Evolutionary conservation across 345 rosid species (phyloP), one percentile per base, ranked within the genome.

Genomic region (Boechera stricta): DNA sequence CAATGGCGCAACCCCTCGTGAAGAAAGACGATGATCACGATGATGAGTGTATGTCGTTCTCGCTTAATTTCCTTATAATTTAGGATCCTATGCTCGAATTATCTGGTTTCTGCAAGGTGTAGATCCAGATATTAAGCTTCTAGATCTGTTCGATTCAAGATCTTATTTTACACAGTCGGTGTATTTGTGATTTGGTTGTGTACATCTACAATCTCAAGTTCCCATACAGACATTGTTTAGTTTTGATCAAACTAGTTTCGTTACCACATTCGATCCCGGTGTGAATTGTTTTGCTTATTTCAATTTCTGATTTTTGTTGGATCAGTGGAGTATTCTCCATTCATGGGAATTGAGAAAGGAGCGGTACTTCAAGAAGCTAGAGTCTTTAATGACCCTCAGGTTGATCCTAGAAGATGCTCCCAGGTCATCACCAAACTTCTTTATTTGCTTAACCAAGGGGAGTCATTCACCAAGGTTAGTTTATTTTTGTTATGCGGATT

Each of bases 1-100:
- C 85, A 53, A 96, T 96, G 99, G 98, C 99, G 64, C 98, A 96
- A 77, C 97, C 99, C 45, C 81, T 85, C 69, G 86, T 90, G 73
- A 96, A 96, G 91, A 96, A 96, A 79, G 97, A 96, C 77, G 99
- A 96, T 67, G 99, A 96, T 82, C 95, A 85, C 72, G 99, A 96
- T 83, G 99, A 96, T 63, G 99, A 96, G 87, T 90, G 99, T 96
- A 67, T 76, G 72, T 77, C 0, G 3, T 12, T 4, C 38, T 70
- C 61, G 3, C 35, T 16, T 41, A 13, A 12, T 55, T 44, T 39
- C 9, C 41, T 57, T 26, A 4, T 52, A 44, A 24, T 15, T 62
- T 41, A 12, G 18, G 63, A 26, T 69, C 56, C 33, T 4, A 48
- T 76, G 2, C 29, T 31, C 35, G 32, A 73, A 24, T 63, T 73